These are phyloP conservation scores for Trichodelitschia bisporula DNA, from an alignment of 495 filamentous ascomycete genomes.

Conservation along the genomic window DNA sequence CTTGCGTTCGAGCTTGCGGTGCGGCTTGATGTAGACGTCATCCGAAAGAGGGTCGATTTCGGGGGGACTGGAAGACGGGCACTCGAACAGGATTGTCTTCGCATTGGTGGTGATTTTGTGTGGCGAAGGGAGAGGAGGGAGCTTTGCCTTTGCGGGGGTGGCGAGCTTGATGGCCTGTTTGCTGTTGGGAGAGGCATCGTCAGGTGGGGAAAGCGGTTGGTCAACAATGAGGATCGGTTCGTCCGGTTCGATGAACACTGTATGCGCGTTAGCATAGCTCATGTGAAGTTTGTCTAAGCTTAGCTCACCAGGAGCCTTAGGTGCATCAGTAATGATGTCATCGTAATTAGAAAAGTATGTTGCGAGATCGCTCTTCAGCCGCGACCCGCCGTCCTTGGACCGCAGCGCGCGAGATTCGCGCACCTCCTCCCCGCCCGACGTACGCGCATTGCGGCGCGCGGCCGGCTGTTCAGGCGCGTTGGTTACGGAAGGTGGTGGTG, in stretches of 20 bases:
- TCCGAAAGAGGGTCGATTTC: conserved; percentile 44
- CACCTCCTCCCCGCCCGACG: too few species aligned
- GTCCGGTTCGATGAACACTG: not conserved
- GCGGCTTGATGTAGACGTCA: conserved; percentile 36
- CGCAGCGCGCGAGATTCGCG: conserved; percentile 18
- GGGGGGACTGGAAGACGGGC: too few species aligned
- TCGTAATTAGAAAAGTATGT: conserved; percentile 81
- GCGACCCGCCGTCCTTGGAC: conserved; percentile 21
- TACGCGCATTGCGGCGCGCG: too few species aligned
- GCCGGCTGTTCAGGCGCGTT: too few species aligned
- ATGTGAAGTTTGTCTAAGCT: too few species aligned
- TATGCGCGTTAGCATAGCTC: too few species aligned
- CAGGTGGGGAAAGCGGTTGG: conserved; percentile 1
- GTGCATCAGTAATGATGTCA: conserved; percentile 62
- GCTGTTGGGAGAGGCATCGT: not conserved
- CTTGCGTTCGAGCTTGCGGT: conserved; percentile 57
- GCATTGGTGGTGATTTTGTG: too few species aligned
- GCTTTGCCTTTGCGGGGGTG: too few species aligned
- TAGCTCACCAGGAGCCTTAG: conserved; percentile 44
- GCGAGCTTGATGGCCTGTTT: conserved; percentile 11
- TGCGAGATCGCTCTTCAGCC: conserved; percentile 71
- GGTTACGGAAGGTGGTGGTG: too few species aligned
- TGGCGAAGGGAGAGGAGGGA: too few species aligned
- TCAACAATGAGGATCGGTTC: not conserved
- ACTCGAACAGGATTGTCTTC: too few species aligned